phyloP scores from a whole-genome alignment of 176 grass and related monocot species.

The Bothriochloa decipiens region DNA sequence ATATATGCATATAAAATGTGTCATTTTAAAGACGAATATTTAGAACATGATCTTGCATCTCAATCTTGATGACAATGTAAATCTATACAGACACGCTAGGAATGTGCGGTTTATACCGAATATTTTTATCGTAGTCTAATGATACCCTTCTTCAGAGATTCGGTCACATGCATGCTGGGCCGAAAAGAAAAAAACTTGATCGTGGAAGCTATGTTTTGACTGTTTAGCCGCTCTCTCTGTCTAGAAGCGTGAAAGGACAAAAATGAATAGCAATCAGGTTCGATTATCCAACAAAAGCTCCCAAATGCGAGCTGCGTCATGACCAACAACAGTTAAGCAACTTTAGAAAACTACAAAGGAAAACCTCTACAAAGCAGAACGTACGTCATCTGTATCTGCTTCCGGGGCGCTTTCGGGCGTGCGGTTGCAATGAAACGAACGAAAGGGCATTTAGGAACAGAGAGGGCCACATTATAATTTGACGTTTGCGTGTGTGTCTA shows the following conservation, averaged over 20 bases:
- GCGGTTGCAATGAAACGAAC: constrained; percentile 23
- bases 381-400: background rate
- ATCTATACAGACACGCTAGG: background rate
- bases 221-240: constrained; percentile 13
- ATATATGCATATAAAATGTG: background rate
- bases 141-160: background rate
- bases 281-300: constrained; percentile 15
- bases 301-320: constrained; percentile 58
- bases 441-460: background rate
- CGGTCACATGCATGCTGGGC: background rate
- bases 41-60: background rate
- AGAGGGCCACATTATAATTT: background rate
- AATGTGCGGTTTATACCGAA: background rate
- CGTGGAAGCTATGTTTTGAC: background rate
- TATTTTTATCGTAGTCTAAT: background rate
- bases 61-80: background rate
- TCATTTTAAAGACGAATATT: background rate
- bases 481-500: constrained; percentile 15
- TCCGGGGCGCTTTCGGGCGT: constrained; percentile 18
- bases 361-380: background rate
- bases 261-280: background rate
- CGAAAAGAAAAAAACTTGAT: background rate
- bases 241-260: background rate
- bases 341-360: constrained; percentile 32
- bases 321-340: constrained; percentile 45